These are phyloP conservation scores for Skeletonema tropicum DNA, from an alignment of 108 stramenopile species.

Conservation along the genomic window DNA sequence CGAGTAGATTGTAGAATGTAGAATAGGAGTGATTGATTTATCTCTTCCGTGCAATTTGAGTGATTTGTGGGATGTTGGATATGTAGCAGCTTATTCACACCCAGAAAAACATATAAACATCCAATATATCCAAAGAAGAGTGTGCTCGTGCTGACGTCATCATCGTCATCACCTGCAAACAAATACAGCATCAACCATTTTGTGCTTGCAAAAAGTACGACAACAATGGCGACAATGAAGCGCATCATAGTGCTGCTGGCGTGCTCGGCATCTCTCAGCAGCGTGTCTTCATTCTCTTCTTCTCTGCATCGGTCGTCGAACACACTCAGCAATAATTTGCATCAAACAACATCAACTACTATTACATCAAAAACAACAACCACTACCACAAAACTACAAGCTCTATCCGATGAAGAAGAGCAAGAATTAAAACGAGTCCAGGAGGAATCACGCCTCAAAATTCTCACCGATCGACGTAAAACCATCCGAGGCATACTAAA, in stretches of 20 bases:
- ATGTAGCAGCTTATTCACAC: no score
- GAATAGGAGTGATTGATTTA: no score
- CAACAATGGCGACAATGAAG: slow-evolving; percentile 45
- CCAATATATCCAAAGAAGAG: no score
- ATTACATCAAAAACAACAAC: background rate
- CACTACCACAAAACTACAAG: slow-evolving; percentile 3
- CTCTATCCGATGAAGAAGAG: slow-evolving; percentile 17
- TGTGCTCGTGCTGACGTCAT: background rate
- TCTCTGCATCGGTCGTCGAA: background rate
- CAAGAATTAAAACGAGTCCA: slow-evolving; percentile 33
- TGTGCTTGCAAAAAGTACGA: no score
- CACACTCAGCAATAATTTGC: background rate
- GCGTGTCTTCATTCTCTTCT: background rate
- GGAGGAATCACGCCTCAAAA: slow-evolving; percentile 65
- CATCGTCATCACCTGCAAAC: no score
- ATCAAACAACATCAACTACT: background rate
- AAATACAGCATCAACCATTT: no score
- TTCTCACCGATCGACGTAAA: slow-evolving; percentile 57
- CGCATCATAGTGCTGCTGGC: background rate
- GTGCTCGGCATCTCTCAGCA: background rate
- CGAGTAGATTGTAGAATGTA: no score
- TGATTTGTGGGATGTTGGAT: no score
- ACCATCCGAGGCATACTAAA: slow-evolving; percentile 67
- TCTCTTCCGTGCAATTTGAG: no score
- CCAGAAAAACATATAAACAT: background rate